Base-by-base conservation (phyloP, 2,329 filamentous ascomycete genomes). In the Aspergillus transmontanensis region DNA sequence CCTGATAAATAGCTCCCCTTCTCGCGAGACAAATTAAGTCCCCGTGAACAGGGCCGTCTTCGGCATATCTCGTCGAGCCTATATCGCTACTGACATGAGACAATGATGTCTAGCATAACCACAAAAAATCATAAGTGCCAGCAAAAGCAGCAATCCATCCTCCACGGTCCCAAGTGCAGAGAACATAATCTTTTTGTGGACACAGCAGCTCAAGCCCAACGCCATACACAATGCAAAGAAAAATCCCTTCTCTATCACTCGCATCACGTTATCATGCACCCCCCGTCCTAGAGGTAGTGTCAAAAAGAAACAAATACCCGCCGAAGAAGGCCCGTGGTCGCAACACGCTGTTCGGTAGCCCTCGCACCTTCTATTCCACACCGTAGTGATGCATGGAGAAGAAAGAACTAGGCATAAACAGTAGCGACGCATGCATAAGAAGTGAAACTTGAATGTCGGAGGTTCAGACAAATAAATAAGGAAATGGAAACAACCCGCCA, bases 141-240 rank as follows among this genome's bases (percentile, higher is more conserved):
- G 72, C 68, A 69, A 74, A 54, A 67, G 66, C 72, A 74, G 71
- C 72, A 65, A 72, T 66, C 69, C 67, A 73, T 72, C 72, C 72
- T 73, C 74, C 74, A 68, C 70, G 72, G 72, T 73, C 71, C 75
- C 69, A 66, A 66, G 63, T 70, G 68, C 64, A 74, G 71, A 76
- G 72, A 72, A 75, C 60, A 65, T 67, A 36, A 36, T 39, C 21
- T 70, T 66, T 69, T 65, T 68, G 69, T 72, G 72, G 66, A 72
- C 66, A 69, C 62, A 71, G 72, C 70, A 74, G 72, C 72, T 76
- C 74, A 75, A 76, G 75, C 74, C 51, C 73, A 79, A 79, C 77
- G 77, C 76, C 77, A 76, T 72, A 77, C 70, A 74, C 68, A 79
- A 79, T 78, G 76, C 76, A 78, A 78, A 71, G 65, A 76, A 76